A percentile compares a stretch with the other conserved stretches of the same genome.
Evolutionary conservation across 2,329 filamentous ascomycete genomes (phyloP).

Genomic region (Fusarium vanettenii): DNA sequence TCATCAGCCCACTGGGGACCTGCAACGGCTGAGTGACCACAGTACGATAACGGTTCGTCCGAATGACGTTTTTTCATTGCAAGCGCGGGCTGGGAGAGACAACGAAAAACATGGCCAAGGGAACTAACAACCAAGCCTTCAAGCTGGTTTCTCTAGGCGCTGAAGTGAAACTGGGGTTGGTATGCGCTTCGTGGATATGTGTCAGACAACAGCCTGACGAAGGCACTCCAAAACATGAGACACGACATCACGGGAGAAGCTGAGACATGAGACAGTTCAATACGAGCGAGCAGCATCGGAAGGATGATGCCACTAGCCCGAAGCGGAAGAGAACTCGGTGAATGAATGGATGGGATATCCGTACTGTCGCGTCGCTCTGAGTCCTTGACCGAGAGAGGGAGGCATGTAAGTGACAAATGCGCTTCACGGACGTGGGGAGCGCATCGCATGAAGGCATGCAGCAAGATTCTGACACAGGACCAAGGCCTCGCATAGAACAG

Average conservation of each 20-base stretch:
- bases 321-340: constrained; percentile 20
- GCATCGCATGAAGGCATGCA: constrained; percentile 12
- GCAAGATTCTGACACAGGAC: neutral
- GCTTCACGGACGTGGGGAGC: constrained; percentile 6
- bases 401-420: constrained; percentile 9
- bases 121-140: neutral
- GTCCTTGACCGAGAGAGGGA: constrained; percentile 11
- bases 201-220: constrained; percentile 24
- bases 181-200: constrained; percentile 23
- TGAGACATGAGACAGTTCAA: constrained; percentile 27
- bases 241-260: constrained; percentile 34
- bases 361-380: neutral
- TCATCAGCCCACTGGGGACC: neutral
- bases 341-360: neutral
- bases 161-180: constrained; percentile 27
- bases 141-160: constrained; percentile 8
- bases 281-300: constrained; percentile 13
- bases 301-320: constrained; percentile 12
- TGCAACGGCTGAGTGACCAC: neutral
- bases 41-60: neutral
- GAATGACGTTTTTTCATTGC: constrained; percentile 14
- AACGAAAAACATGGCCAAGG: neutral
- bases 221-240: constrained; percentile 28
- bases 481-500: neutral
- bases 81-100: constrained; percentile 14